Percentiles rank a stretch among this genome's conserved stretches.
phyloP scores from a whole-genome alignment of 1,139 yeast genomes.

The Candida frijolesensis region DNA sequence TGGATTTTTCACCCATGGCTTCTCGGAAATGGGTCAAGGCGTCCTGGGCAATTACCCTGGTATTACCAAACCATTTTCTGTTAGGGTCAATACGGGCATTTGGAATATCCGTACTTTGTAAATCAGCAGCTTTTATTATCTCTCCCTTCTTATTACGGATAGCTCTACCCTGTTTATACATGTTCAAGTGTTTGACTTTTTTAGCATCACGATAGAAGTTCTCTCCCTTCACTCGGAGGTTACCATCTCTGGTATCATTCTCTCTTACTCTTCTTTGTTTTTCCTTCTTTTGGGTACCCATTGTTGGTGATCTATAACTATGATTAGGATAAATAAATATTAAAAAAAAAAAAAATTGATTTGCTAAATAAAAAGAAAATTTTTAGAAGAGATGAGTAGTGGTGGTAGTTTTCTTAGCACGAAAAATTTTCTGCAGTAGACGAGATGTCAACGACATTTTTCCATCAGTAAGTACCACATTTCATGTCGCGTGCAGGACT shows the following conservation, averaged over 20 bases:
- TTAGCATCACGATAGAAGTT: slow-evolving; percentile 95
- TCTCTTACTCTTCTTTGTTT: slow-evolving; percentile 82
- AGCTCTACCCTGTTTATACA: slow-evolving; percentile 93
- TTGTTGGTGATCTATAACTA: slow-evolving; percentile 23
- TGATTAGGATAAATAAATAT: background rate
- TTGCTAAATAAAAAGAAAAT: background rate
- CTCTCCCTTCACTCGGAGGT: slow-evolving; percentile 93
- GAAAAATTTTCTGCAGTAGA: background rate
- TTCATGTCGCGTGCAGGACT: background rate
- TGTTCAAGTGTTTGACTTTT: slow-evolving; percentile 83
- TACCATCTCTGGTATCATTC: slow-evolving; percentile 83
- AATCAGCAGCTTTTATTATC: slow-evolving; percentile 79
- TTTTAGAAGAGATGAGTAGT: slow-evolving; percentile 2
- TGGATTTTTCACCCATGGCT: slow-evolving; percentile 85
- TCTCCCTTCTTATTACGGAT: slow-evolving; percentile 87
- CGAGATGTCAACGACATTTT: background rate
- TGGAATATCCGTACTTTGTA: slow-evolving; percentile 88
- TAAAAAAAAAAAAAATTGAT: background rate
- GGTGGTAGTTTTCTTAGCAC: background rate
- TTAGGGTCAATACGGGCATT: slow-evolving; percentile 94
- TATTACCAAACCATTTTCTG: slow-evolving; percentile 96
- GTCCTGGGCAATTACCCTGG: slow-evolving; percentile 96
- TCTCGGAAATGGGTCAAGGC: slow-evolving; percentile 92
- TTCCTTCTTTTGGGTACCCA: slow-evolving; percentile 96
- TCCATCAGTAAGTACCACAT: background rate